A percentile compares a stretch with the other conserved stretches of the same genome.
These are phyloP conservation scores for Neurospora hispaniola DNA, from an alignment of 495 filamentous ascomycete species.

Conservation along the genomic window DNA sequence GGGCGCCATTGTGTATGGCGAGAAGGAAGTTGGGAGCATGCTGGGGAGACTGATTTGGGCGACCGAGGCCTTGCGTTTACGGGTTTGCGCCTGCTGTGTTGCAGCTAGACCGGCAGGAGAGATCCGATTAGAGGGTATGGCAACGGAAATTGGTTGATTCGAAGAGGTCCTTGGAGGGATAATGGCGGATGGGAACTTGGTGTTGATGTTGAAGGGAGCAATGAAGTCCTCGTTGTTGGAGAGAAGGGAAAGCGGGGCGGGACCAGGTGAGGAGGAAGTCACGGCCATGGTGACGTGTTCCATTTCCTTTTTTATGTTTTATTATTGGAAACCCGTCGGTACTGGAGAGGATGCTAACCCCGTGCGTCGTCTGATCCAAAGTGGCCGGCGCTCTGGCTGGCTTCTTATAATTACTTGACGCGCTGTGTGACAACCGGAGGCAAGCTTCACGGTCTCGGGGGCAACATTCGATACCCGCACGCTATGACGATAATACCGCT, in stretches of 20 bases:
- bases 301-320: slow-evolving; percentile 5
- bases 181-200: slow-evolving; percentile 53
- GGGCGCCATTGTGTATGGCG: slow-evolving; percentile 20
- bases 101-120: neutral
- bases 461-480: neutral
- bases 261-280: slow-evolving; percentile 6
- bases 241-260: neutral
- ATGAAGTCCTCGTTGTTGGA: neutral
- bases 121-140: slow-evolving; percentile 13
- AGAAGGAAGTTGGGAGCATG: slow-evolving; percentile 13
- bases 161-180: slow-evolving; percentile 71
- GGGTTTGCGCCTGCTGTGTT: slow-evolving; percentile 16
- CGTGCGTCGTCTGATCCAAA: neutral
- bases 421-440: neutral
- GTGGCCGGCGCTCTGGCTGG: neutral
- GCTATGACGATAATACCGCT: neutral
- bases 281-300: slow-evolving; percentile 20
- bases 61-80: slow-evolving; percentile 26
- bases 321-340: slow-evolving; percentile 7
- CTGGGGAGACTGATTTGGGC: slow-evolving; percentile 11
- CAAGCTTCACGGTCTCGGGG: neutral
- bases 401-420: neutral
- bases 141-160: slow-evolving; percentile 16
- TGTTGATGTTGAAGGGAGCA: slow-evolving; percentile 3
- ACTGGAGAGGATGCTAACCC: neutral